phyloP scores from a whole-genome alignment of 169 alveolate species.

The Plasmodium relictum region DNA sequence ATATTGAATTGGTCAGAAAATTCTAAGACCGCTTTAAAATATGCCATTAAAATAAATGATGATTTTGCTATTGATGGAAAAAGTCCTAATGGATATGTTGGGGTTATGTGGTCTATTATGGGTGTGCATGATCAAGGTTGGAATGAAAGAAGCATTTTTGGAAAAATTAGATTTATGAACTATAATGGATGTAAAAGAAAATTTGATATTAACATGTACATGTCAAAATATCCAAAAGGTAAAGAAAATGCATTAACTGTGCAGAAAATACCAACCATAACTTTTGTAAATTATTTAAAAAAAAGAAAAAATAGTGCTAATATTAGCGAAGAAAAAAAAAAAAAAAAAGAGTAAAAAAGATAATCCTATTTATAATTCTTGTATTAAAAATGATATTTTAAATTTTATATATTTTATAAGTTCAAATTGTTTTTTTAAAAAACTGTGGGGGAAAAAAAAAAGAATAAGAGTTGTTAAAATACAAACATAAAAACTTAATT shows the following conservation, averaged over 20 bases:
- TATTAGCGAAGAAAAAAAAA: not conserved
- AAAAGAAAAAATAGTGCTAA: slow-evolving; percentile 20
- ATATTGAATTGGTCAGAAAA: slow-evolving; percentile 87
- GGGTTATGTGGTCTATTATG: slow-evolving; percentile 87
- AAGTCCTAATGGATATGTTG: slow-evolving; percentile 86
- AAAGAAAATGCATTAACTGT: slow-evolving; percentile 69
- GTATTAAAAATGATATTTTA: not conserved
- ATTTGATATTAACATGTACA: slow-evolving; percentile 77
- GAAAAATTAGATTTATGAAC: slow-evolving; percentile 86
- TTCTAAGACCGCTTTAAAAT: slow-evolving; percentile 82
- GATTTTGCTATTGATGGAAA: slow-evolving; percentile 84
- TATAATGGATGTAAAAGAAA: slow-evolving; percentile 85
- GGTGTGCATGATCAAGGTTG: slow-evolving; percentile 87
- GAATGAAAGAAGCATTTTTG: slow-evolving; percentile 85
- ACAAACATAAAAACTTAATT: too few species aligned
- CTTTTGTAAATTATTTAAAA: slow-evolving; percentile 42
- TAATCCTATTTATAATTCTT: not conserved
- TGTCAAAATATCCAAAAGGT: slow-evolving; percentile 73
- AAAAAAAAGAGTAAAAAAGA: not conserved
- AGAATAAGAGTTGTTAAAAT: too few species aligned
- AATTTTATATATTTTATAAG: not conserved
- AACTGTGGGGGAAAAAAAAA: too few species aligned
- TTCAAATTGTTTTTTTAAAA: too few species aligned
- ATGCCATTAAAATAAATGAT: slow-evolving; percentile 84
- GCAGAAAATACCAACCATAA: slow-evolving; percentile 63